Evolutionary conservation across 2,329 filamentous ascomycete species (phyloP), one percentile per base, ranked within the genome.

Genomic region (Colletotrichum tanaceti): DNA sequence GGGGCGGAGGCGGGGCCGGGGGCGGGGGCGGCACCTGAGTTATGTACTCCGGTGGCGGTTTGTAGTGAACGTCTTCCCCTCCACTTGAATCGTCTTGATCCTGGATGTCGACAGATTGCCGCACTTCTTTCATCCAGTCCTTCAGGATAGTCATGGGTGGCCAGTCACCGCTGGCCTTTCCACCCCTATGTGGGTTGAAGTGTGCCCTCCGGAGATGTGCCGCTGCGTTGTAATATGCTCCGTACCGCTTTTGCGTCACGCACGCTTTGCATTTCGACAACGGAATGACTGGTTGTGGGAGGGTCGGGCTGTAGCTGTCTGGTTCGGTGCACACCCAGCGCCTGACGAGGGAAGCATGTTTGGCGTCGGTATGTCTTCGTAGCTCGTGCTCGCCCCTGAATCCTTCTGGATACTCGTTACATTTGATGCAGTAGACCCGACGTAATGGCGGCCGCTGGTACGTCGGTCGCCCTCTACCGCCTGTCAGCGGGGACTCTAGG

Each of bases 331-430:
- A 88, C 20, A 88, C 82, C 85, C 85, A 88, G 73, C 84, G 79
- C 74, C 85, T 86, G 35, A 87, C 84, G 43, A 86, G 74, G 11
- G 84, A 81, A 4, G 86, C 85, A 72, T 88, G 86, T 68, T 87
- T 87, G 5, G 86, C 85, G 68, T 88, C 85, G 20, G 81, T 83
- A 77, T 94, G 92, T 65, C 92, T 86, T 63, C 90, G 85, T 57
- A 94, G 84, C 78, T 98, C 94, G 78, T 97, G 94, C 64, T 97
- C 93, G 66, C 94, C 94, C 53, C 94, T 91, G 78, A 97, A 98
- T 5, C 94, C 94, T 70, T 94, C 90, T 3, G 92, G 92, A 70
- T 95, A 90, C 74, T 93, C 92, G 72, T 90, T 89, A 81, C 94
- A 98, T 73, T 91, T 87, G 20, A 84, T 83, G 78, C 94, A 98